Base-by-base conservation (phyloP, 305 asterid species). In the Striga hermonthica region DNA sequence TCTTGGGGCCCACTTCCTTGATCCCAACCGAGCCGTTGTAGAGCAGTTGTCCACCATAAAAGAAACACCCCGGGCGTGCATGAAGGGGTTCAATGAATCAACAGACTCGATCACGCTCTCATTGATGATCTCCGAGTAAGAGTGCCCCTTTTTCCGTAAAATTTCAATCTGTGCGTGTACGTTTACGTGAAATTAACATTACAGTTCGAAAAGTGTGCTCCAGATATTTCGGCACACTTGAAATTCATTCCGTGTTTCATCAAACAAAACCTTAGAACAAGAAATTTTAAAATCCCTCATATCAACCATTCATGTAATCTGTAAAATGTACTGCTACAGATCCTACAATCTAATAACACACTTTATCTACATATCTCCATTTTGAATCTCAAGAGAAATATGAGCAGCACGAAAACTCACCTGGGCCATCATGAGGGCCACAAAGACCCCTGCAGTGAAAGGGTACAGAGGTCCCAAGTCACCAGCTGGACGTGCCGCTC, bases 21-120 rank as follows among this genome's bases (percentile, higher is more conserved):
- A 86, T 44, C 99, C 99, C 74, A 90, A 62, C 5, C 97, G 78
- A 5, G 97, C 98, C 6, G 98, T 93, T 7, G 98, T 92, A 22
- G 97, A 93, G 67, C 98, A 93, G 76, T 93, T 93, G 74, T 93
- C 99, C 1, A 93, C 99, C 99, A 93, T 93, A 77, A 93, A 93
- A 3, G 97, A 84, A 8, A 93, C 96, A 8, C 99, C 95, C 15
- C 96, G 89, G 4, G 99, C 97, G 3, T 93, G 99, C 99, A 91
- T 89, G 79, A 91, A 91, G 0, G 96, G 97, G 47, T 93, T 93
- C 76, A 93, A 70, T 6, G 99, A 93, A 79, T 93, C 99, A 74
- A 93, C 99, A 2, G 97, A 77, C 78, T 90, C 96, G 0, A 93
- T 90, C 64, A 93, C 90, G 34, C 96, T 93, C 80, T 90, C 96